Conservation (phyloP, 352 stramenopile genomes). For the Pythium plurisporium region DNA sequence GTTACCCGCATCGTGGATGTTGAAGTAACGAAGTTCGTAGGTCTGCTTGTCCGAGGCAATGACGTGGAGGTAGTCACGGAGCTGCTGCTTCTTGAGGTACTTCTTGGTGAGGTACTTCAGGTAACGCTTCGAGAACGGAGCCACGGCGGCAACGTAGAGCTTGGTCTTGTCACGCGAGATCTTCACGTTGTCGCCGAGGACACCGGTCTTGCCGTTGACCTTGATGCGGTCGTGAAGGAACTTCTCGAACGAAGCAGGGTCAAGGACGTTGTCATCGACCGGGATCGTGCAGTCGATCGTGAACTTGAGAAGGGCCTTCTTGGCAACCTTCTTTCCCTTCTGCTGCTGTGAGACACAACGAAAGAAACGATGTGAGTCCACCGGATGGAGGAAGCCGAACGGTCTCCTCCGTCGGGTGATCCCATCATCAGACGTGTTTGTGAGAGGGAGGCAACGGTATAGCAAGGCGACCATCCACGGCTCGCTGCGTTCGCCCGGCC, state of each 20-base stretch:
- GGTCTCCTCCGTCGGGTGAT: not conserved
- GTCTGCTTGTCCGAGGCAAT: constrained; percentile 98
- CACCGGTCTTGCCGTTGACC: constrained; percentile 97
- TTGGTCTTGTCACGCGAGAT: constrained; percentile 97
- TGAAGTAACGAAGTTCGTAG: constrained; percentile 99
- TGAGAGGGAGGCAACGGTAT: not conserved
- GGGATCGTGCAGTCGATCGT: constrained; percentile 94
- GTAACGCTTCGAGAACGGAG: constrained; percentile 98
- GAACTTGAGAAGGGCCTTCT: constrained; percentile 91
- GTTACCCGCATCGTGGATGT: constrained; percentile 93
- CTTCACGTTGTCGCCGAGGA: constrained; percentile 92
- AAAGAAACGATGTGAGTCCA: constrained; percentile 1
- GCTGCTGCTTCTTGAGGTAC: constrained; percentile 99
- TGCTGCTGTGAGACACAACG: constrained; percentile 30
- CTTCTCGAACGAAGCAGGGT: constrained; percentile 99
- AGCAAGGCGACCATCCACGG: no score
- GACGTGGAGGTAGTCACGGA: constrained; percentile 99
- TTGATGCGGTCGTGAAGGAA: constrained; percentile 99
- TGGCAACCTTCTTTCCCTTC: constrained; percentile 86
- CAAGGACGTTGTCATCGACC: constrained; percentile 98
- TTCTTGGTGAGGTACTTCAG: constrained; percentile 99
- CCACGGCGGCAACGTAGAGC: constrained; percentile 92
- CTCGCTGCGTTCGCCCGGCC: not conserved
- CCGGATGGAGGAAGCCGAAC: not conserved
- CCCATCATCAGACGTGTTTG: not conserved